Base-by-base conservation (phyloP, 2,329 filamentous ascomycete genomes). In the Sphaerostilbella broomeana region DNA sequence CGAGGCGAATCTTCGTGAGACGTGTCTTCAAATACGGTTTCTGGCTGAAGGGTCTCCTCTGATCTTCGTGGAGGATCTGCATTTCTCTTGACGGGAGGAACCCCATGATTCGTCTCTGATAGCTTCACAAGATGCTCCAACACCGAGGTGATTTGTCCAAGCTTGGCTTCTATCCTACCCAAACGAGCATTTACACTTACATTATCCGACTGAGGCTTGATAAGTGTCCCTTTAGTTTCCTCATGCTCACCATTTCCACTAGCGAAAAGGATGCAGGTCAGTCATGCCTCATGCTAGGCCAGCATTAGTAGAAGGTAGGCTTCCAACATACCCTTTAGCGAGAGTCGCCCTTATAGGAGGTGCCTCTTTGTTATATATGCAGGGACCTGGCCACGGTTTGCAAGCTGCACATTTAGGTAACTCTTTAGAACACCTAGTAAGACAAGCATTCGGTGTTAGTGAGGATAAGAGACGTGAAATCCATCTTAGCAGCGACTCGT, bases 141-240 rank as follows among this genome's bases (percentile, higher is more conserved):
- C 11, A 31, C 17, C 11, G 28, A 31, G n/a, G 28, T 15, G 28
- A 31, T 31, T 31, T 31, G 28, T n/a, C 28, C 28, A 31, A 31
- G 28, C 6, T 16, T 31, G 5, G n/a, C 28, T 18, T 31, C 28
- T 15, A 31, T 31, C 10, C 28, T n/a, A 31, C 18, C 28, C 28
- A 31, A 16, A 15, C 28, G 28, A 7, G 13, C 11, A 5, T 31
- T 13, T 15, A 31, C 18, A 18, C 28, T 31, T 18, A 11, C 28
- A 15, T 4, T 6, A n/a, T 31, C 28, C 18, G 28, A 16, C 16
- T 31, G 28, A 16, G 28, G 28, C 18, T 17, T 13, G 17, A 31
- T 13, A 13, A 15, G 17, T 6, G n/a, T n/a, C 17, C 15, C n/a
- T 31, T 31, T 31, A 16, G 17, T n/a, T n/a, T n/a, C 28, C 6